Conservation (phyloP, 257 asterid genomes). For the Lithospermum erythrorhizon region DNA sequence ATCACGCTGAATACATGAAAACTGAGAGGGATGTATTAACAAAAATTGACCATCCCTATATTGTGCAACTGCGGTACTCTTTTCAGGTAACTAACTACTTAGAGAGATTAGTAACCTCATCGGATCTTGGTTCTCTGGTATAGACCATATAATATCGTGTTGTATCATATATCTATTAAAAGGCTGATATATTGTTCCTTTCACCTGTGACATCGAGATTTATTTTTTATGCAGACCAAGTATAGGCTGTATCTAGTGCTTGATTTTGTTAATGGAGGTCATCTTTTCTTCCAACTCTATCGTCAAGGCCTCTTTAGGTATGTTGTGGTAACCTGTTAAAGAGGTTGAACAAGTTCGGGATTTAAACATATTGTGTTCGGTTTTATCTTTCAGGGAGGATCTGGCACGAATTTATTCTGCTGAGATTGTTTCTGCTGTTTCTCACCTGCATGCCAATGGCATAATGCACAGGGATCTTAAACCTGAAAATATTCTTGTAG, state of each 20-base stretch:
- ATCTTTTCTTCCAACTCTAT: neutral
- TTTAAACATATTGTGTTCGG: no score
- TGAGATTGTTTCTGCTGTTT: slow-evolving; percentile 21
- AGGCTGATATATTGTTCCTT: neutral
- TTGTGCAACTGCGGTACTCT: neutral
- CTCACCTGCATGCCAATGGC: slow-evolving; percentile 55
- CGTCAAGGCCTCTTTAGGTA: neutral
- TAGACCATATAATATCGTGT: neutral
- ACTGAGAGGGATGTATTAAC: neutral
- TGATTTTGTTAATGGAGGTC: neutral
- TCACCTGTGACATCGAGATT: no score
- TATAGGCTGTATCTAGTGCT: neutral
- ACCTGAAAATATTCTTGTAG: slow-evolving; percentile 57
- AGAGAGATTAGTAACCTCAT: no score
- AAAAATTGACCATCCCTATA: neutral
- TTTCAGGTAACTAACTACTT: neutral
- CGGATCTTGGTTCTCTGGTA: neutral
- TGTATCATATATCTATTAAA: neutral
- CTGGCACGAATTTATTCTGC: neutral
- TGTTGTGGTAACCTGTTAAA: no score
- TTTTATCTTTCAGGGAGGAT: neutral
- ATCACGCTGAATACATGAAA: neutral
- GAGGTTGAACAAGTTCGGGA: no score
- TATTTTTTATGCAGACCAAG: neutral
- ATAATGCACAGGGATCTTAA: slow-evolving; percentile 65